These are phyloP conservation scores for Cystobasidium ongulense DNA, from an alignment of 768 basidiomycete genomes.

Conservation along the genomic window DNA sequence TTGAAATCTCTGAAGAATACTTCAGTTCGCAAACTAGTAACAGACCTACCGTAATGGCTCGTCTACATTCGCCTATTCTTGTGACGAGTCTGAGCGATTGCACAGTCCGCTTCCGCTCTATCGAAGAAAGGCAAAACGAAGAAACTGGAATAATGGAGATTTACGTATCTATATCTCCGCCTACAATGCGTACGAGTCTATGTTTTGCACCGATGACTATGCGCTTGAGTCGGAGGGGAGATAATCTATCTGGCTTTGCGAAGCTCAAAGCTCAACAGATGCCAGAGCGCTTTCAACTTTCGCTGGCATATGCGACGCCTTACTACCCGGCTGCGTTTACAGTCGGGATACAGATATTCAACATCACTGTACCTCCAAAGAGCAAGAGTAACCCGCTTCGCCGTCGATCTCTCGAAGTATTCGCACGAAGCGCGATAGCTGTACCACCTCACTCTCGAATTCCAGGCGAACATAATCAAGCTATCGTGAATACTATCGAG, in stretches of 20 bases:
- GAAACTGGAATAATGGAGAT: background rate
- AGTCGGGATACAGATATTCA: constrained; percentile 16
- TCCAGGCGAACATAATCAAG: background rate
- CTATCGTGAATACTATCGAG: constrained; percentile 15
- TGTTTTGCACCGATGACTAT: constrained; percentile 27
- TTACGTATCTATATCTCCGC: background rate
- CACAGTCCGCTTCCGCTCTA: constrained; percentile 14
- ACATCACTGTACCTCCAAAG: background rate
- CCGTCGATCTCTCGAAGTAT: background rate
- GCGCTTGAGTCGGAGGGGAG: background rate
- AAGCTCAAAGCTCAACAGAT: background rate
- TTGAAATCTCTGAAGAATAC: constrained; percentile 8
- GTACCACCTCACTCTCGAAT: background rate
- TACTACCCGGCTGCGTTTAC: constrained; percentile 22
- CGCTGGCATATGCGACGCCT: constrained; percentile 17
- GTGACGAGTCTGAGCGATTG: constrained; percentile 2
- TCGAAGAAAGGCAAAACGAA: background rate
- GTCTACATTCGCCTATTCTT: constrained; percentile 12
- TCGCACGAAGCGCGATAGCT: constrained; percentile 15
- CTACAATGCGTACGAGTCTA: constrained; percentile 2
- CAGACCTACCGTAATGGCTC: background rate
- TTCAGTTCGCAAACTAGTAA: background rate
- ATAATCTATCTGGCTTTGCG: background rate
- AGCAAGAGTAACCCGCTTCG: background rate
- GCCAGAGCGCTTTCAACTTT: background rate